These are phyloP conservation scores for Podospora appendiculata DNA, from an alignment of 495 filamentous ascomycete genomes.

Conservation along the genomic window DNA sequence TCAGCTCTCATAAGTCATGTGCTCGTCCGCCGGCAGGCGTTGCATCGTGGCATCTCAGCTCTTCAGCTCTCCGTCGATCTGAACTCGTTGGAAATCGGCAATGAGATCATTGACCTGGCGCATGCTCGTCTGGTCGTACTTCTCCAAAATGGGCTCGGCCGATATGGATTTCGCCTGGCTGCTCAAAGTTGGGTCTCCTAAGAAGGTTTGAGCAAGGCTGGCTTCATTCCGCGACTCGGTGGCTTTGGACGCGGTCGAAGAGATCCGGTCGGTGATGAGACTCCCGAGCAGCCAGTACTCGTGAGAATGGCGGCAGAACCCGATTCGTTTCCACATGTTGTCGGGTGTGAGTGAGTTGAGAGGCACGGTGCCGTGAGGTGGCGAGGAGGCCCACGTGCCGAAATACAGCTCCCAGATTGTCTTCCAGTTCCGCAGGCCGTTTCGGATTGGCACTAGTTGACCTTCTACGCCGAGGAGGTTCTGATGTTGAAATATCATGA, in stretches of 20 bases:
- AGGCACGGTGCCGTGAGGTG: slow-evolving; percentile 12
- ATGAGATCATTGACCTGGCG: slow-evolving; percentile 26
- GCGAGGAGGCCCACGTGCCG: slow-evolving; percentile 3
- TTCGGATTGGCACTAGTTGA: slow-evolving; percentile 20
- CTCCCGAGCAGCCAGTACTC: slow-evolving; percentile 24
- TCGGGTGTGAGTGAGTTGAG: slow-evolving; percentile 9
- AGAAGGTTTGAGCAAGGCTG: not conserved
- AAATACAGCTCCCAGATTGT: slow-evolving; percentile 19
- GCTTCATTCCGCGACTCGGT: not conserved
- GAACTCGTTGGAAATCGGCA: slow-evolving; percentile 17
- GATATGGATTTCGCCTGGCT: slow-evolving; percentile 4
- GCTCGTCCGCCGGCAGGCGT: too few species aligned
- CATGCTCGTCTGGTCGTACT: slow-evolving; percentile 29
- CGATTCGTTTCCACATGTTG: slow-evolving; percentile 20
- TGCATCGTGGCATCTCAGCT: not conserved
- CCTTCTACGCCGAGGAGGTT: slow-evolving; percentile 22
- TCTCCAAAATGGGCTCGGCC: slow-evolving; percentile 18
- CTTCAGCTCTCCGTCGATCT: slow-evolving; percentile 7
- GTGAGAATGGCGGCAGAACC: slow-evolving; percentile 16
- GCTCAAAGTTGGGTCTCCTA: not conserved
- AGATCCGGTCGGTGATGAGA: slow-evolving; percentile 18
- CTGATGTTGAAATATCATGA: slow-evolving; percentile 26
- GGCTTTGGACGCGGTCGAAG: not conserved
- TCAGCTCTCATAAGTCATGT: too few species aligned
- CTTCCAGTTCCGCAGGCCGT: slow-evolving; percentile 22